These are phyloP conservation scores for Acer saccharum DNA, from an alignment of 345 rosid species.

Conservation along the genomic window DNA sequence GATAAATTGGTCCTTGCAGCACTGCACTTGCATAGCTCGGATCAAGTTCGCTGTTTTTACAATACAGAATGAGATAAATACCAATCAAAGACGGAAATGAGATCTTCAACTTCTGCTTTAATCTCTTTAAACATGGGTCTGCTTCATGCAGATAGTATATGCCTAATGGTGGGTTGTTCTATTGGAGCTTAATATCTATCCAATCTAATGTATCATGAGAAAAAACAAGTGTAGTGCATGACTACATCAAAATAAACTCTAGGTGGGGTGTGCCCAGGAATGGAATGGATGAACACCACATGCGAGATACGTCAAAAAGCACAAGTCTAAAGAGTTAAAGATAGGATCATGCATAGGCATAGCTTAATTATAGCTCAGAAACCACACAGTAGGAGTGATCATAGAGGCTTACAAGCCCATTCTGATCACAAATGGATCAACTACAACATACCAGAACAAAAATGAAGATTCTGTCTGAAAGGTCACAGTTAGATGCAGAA, in stretches of 20 bases:
- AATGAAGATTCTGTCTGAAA: conserved; percentile 11
- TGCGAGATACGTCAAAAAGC: background rate
- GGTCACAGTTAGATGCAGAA: conserved; percentile 10
- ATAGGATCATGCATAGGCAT: background rate
- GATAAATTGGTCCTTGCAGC: background rate
- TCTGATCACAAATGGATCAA: background rate
- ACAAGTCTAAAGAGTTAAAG: background rate
- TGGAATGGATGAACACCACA: background rate
- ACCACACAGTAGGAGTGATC: background rate
- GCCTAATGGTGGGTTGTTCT: background rate
- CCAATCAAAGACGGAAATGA: background rate
- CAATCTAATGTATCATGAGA: background rate
- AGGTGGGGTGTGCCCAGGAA: background rate
- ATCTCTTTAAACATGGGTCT: background rate
- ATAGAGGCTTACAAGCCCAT: background rate
- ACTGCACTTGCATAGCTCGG: background rate
- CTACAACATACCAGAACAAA: background rate
- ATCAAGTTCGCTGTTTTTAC: background rate
- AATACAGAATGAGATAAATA: background rate
- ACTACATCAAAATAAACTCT: background rate
- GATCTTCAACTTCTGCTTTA: background rate
- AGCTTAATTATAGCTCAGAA: background rate
- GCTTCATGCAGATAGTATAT: background rate
- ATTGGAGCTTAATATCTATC: background rate
- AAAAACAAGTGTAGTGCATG: too few relatives aligned